Evolutionary conservation across 345 rosid genomes (phyloP).

Genomic region (Murraya paniculata): DNA sequence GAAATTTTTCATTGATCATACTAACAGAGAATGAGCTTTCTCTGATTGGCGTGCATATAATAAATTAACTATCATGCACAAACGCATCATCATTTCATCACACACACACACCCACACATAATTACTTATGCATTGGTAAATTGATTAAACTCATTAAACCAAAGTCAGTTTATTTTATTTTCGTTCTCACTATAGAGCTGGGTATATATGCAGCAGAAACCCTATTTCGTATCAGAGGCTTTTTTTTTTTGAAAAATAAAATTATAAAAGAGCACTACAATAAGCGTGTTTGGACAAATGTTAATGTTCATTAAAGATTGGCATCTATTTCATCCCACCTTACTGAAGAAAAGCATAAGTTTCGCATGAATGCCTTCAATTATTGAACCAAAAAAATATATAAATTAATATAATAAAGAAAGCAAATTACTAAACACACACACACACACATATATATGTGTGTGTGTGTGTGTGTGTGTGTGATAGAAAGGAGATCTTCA

Average conservation of each 20-base stretch:
- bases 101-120: neutral
- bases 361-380: neutral
- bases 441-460: too few relatives aligned
- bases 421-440: neutral
- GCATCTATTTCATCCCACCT: neutral
- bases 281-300: neutral
- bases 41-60: neutral
- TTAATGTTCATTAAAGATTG: neutral
- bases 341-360: neutral
- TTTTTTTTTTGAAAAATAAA: neutral
- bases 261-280: neutral
- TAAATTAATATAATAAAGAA: neutral
- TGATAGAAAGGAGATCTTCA: neutral
- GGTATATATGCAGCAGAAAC: neutral
- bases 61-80: neutral
- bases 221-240: neutral
- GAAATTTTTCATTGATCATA: neutral
- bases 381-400: neutral
- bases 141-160: neutral
- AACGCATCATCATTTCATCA: neutral
- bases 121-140: neutral
- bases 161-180: neutral
- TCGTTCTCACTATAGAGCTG: neutral
- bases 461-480: too few relatives aligned
- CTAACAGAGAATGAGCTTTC: neutral